Evolutionary conservation across 208 protist genomes (phyloP), one percentile per base, ranked within the genome.

Genomic region (Zelonia costaricensis): DNA sequence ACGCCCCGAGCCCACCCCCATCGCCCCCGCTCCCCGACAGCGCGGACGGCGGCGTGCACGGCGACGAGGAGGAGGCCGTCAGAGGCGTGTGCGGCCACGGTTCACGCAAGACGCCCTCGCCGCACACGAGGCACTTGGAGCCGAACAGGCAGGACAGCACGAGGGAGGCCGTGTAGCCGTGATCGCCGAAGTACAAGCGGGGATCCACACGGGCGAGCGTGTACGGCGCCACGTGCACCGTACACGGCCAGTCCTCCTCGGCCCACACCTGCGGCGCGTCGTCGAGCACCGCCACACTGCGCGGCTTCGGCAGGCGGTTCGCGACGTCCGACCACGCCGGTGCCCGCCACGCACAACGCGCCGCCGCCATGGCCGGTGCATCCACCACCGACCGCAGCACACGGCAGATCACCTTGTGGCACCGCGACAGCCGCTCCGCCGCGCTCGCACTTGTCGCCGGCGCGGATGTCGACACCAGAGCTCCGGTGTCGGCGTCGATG

Each of bases 251-350:
- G 59, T 94, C 88, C 22, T 35, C 49, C 53, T 74, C 58, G 16
- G 22, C 51, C 85, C 88, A 94, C 35, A 89, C 78, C 43, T 92
- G 88, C 33, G 84, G 82, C 0, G 77, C 51, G 62, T 94, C 88
- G 61, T 94, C 88, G 15, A 94, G 57, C 27, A 92, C 71, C 3
- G 78, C 84, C 12, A 94, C 71, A 56, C 74, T 82, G 49, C 87
- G 76, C 3, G 82, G 51, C 28, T 61, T 64, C 13, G 66, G 66
- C 30, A 73, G 44, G 27, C 66, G 66, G 27, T 22, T 16, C 2
- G 8, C 25, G 47, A 38, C 38, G 27, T 80, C 69, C 12, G 62
- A 70, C 46, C 63, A 67, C 43, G 47, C 46, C 33, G 73, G 55
- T 4, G 67, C 62, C n/a, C 55, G 44, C 53, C 48, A 60, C 9